Percentiles rank a stretch among this genome's conserved stretches.
Evolutionary conservation across 179 eudicot species (phyloP).

Genomic region (Spergularia azorica): DNA sequence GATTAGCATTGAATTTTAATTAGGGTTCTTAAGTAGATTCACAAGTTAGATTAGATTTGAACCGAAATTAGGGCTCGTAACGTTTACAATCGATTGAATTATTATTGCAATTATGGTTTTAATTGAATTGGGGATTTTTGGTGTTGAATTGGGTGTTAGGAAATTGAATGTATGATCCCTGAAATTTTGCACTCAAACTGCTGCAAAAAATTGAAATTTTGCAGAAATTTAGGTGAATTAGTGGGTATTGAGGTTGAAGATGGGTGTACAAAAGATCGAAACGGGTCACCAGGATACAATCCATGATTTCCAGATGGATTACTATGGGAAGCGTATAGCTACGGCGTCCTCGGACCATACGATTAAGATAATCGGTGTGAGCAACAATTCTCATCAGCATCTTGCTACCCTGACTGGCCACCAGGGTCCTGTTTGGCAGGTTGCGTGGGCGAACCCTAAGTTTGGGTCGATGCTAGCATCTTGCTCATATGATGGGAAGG

Average conservation of each 20-base stretch:
- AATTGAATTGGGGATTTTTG: neutral
- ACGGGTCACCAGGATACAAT: constrained; percentile 75
- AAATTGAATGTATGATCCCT: neutral
- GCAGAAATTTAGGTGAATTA: constrained; percentile 11
- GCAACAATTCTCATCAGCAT: constrained; percentile 65
- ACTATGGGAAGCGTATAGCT: constrained; percentile 89
- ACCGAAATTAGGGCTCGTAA: neutral
- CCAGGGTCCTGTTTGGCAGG: constrained; percentile 94
- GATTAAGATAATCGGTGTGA: constrained; percentile 68
- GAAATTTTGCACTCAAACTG: neutral
- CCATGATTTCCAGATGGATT: constrained; percentile 90
- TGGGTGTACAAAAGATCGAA: constrained; percentile 80
- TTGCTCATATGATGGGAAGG: constrained; percentile 75
- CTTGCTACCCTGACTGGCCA: constrained; percentile 79
- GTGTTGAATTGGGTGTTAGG: neutral
- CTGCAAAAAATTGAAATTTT: neutral
- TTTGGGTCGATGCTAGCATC: constrained; percentile 82
- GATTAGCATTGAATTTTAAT: neutral
- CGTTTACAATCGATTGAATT: neutral
- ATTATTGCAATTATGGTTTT: neutral
- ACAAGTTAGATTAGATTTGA: neutral
- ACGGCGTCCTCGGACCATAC: constrained; percentile 81
- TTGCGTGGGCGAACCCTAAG: constrained; percentile 81
- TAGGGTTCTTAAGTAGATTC: neutral
- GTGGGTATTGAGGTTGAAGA: constrained; percentile 20